Percentiles rank a stretch among this genome's conserved stretches.
Evolutionary conservation across 345 rosid species (phyloP).

Genomic region (Ceriops decandra): DNA sequence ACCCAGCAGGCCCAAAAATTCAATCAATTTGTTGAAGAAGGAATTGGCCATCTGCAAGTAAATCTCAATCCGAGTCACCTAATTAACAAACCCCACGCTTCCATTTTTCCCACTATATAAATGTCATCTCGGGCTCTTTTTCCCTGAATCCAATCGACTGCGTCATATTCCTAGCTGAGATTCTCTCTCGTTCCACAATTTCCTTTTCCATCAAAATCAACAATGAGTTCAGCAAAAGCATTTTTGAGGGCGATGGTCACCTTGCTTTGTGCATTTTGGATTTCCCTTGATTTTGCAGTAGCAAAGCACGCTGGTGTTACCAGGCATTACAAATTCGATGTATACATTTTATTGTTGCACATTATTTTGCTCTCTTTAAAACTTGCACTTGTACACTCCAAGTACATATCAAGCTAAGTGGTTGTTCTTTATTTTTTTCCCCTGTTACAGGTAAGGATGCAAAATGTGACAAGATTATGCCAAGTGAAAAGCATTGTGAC

Average conservation of each 20-base stretch:
- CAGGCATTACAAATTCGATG: slow-evolving; percentile 47
- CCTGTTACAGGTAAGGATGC: slow-evolving; percentile 43
- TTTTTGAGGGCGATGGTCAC: slow-evolving; percentile 11
- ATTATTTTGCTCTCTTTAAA: background rate
- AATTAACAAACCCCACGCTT: slow-evolving; percentile 21
- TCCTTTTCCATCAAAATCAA: background rate
- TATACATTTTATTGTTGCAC: slow-evolving; percentile 9
- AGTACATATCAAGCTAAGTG: background rate
- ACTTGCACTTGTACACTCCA: background rate
- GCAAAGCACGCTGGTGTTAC: slow-evolving; percentile 46
- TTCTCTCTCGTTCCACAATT: background rate
- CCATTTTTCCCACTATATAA: slow-evolving; percentile 21
- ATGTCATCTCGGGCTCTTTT: slow-evolving; percentile 2
- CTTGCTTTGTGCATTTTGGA: slow-evolving; percentile 20
- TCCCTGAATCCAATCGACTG: slow-evolving; percentile 15
- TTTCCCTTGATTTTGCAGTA: slow-evolving; percentile 16
- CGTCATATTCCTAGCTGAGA: background rate
- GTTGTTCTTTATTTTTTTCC: no score
- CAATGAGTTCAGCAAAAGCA: slow-evolving; percentile 22
- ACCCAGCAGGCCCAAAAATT: background rate
- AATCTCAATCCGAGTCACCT: slow-evolving; percentile 30
- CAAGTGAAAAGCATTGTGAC: slow-evolving; percentile 67
- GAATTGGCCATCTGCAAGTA: slow-evolving; percentile 2
- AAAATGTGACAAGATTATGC: slow-evolving; percentile 62
- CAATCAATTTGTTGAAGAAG: slow-evolving; percentile 6